Percentiles rank a stretch among this genome's conserved stretches.
Evolutionary conservation across 768 basidiomycete species (phyloP).

Genomic region (Lactarius pseudohatsudake): DNA sequence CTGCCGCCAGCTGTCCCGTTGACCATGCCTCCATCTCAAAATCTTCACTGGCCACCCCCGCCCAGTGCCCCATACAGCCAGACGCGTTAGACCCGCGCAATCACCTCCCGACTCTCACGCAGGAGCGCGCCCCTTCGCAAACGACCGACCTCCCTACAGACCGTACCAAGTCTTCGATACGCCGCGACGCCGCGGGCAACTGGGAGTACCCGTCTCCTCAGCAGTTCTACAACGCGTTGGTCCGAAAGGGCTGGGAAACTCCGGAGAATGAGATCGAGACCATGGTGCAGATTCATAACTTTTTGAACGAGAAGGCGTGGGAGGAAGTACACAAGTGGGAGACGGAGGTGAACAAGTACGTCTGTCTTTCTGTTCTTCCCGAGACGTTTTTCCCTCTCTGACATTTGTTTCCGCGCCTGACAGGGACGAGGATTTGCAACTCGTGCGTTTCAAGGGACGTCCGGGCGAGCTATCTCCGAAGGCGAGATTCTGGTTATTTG

Average conservation of each 20-base stretch:
- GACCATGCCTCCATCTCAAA: slow-evolving; percentile 34
- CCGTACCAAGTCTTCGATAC: slow-evolving; percentile 83
- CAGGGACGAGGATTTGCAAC: slow-evolving; percentile 67
- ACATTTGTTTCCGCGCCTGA: slow-evolving; percentile 11
- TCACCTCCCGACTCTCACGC: slow-evolving; percentile 85
- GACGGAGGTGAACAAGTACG: slow-evolving; percentile 60
- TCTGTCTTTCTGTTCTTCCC: slow-evolving; percentile 18
- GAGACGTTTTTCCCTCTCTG: background rate
- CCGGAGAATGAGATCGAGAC: slow-evolving; percentile 94
- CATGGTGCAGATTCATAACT: slow-evolving; percentile 99
- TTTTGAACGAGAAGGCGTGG: slow-evolving; percentile 97
- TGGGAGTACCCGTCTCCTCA: slow-evolving; percentile 99
- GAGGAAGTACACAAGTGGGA: slow-evolving; percentile 94
- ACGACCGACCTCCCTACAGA: slow-evolving; percentile 62
- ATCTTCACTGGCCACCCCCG: slow-evolving; percentile 31
- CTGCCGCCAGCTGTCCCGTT: slow-evolving; percentile 41
- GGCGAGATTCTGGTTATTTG: slow-evolving; percentile 81
- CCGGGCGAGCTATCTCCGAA: slow-evolving; percentile 96
- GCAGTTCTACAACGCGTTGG: slow-evolving; percentile 97
- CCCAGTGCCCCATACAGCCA: slow-evolving; percentile 67
- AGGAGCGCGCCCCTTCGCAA: slow-evolving; percentile 61
- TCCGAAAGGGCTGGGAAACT: slow-evolving; percentile 95
- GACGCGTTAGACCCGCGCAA: slow-evolving; percentile 65
- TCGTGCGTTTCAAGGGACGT: slow-evolving; percentile 83
- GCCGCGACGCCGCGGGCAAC: slow-evolving; percentile 53